Base-by-base conservation (phyloP, 1,284 basidiomycete species). In the Lentinula novae-zelandiae region DNA sequence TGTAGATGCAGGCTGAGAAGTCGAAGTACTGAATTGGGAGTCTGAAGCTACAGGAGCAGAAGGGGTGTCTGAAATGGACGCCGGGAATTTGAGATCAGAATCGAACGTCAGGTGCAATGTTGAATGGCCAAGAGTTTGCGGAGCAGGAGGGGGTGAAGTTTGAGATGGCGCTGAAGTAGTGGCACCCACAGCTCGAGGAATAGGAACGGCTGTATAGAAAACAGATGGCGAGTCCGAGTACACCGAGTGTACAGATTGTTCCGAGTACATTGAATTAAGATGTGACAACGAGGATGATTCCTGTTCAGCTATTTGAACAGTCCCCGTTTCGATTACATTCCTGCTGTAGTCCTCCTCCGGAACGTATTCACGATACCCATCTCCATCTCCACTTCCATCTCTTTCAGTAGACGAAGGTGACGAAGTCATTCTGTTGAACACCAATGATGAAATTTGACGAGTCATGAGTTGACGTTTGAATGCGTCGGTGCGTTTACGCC, bases 161-260 rank as follows among this genome's bases (percentile, higher is more conserved):
- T 50, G 49, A 39, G 57, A 20, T 12, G 48, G 13, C 5, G 12
- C 15, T 8, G 38, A 15, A 17, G 4, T 33, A 42, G 22, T 17
- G 49, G 49, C 31, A 33, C 40, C 54, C 8, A 20, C 27, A 54
- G 54, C 12, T 33, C 57, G 57, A n/a, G 57, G 57, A 9, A 42
- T 50, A 12, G 57, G 57, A 33, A 58, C 57, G 3, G 57, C 57
- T 2, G 57, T 58, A 27, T 58, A 58, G 51, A 58, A 58, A 8
- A 58, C 20, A 12, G 27, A 31, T 12, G 57, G 57, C 33, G 57
- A 58, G 51, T 58, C 57, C 2, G 57, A 58, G 20, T 56, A 46
- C 9, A 44, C n/a, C 40, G 54, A 56, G 7, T 42, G 40, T n/a
- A 56, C 54, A 44, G 54, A 56, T n/a, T 31, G 54, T 12, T 56